Evolutionary conservation across 352 stramenopile species (phyloP).

Genomic region (Halophytophthora batemanensis): DNA sequence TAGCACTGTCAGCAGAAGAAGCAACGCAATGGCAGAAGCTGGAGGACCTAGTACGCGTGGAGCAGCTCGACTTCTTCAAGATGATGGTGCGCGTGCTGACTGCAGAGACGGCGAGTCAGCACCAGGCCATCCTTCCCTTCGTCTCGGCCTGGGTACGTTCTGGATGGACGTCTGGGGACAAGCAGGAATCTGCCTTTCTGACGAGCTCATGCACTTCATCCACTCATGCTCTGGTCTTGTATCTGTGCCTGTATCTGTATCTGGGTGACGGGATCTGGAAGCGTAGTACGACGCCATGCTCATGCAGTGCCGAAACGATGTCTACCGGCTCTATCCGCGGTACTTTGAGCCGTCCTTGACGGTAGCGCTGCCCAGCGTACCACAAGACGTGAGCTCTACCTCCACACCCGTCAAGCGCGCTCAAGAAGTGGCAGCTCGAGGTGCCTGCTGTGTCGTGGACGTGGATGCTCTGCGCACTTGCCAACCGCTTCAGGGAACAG

Average conservation of each 20-base stretch:
- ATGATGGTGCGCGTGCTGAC: constrained; percentile 18
- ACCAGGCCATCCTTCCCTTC: constrained; percentile 16
- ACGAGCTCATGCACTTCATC: too few species aligned
- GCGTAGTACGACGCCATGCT: constrained; percentile 38
- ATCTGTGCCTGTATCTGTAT: background rate
- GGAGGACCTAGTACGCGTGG: constrained; percentile 24
- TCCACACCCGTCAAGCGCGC: constrained; percentile 35
- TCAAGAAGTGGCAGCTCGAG: constrained; percentile 36
- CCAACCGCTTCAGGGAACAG: constrained; percentile 7
- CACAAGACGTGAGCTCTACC: background rate
- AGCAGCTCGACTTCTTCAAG: constrained; percentile 34
- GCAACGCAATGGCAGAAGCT: constrained; percentile 32
- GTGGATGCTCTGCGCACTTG: constrained; percentile 3
- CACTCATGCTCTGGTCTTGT: background rate
- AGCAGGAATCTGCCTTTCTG: background rate
- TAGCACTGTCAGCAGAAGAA: constrained; percentile 51
- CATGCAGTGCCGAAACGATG: constrained; percentile 51
- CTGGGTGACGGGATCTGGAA: background rate
- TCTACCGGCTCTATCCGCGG: constrained; percentile 58
- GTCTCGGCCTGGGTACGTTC: constrained; percentile 28
- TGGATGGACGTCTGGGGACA: background rate
- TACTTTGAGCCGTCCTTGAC: constrained; percentile 51
- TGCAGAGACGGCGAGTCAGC: constrained; percentile 12
- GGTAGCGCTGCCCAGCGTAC: constrained; percentile 21
- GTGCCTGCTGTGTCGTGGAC: constrained; percentile 22